Evolutionary conservation across 257 asterid species (phyloP), one percentile per base, ranked within the genome.

Genomic region (Penstemon davidsonii): DNA sequence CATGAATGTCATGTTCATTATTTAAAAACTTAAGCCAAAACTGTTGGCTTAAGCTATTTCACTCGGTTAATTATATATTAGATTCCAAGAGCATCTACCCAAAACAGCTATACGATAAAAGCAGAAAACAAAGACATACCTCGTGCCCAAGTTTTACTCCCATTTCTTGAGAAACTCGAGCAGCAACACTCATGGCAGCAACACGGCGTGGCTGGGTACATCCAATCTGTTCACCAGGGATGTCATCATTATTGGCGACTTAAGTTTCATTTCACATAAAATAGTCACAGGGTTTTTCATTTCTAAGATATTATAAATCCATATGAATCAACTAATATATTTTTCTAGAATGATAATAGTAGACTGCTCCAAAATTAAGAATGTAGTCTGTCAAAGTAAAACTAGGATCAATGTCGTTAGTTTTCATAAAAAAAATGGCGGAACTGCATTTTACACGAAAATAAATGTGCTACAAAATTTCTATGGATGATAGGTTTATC

Each of bases 131-230:
- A 73, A 62, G 44, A 38, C 75, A 36, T 79, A 91, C 98, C 96
- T 91, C 99, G 73, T 94, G 99, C 50, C 99, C 99, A 74, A 94
- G 92, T 81, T 91, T 94, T 68, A 94, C 96, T 46, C 99, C 99
- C 96, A 91, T 80, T 81, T 94, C 99, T 83, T 91, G 95, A 73
- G 99, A 87, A 72, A 94, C 99, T 54, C 96, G 88, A 76, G 97
- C 96, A 78, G 99, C 89, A 62, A 91, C 99, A 80, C 96, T 94
- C 99, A 94, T 94, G 13, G 99, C 99, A 66, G 99, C 97, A 64
- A 90, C 99, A 64, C 97, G 83, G 8, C 96, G 92, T 51, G 99
- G 96, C 81, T 93, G 99, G 72, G 99, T 90, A 73, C 97, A 93
- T n/a, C 95, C 99, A 68, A 93, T 84, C 95, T 88, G 86, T 64